These are phyloP conservation scores for Debaryomyces udenii DNA, from an alignment of 1,139 yeast genomes.

Conservation along the genomic window DNA sequence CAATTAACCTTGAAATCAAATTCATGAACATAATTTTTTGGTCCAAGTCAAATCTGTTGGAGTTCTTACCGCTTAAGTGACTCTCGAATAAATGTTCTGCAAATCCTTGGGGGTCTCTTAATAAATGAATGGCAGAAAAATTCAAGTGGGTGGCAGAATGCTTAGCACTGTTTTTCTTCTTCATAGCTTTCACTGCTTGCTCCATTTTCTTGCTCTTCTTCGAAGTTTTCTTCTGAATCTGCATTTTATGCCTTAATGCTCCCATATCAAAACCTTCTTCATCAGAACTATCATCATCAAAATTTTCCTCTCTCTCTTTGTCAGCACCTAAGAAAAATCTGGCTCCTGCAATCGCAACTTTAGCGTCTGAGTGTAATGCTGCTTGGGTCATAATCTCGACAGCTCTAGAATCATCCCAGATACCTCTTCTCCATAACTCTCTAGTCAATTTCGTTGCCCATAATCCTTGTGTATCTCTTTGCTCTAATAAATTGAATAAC, in stretches of 20 bases:
- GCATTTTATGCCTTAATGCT: slow-evolving; percentile 76
- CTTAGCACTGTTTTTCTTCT: slow-evolving; percentile 57
- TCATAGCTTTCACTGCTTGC: slow-evolving; percentile 65
- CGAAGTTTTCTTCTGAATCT: slow-evolving; percentile 78
- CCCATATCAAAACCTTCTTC: slow-evolving; percentile 73
- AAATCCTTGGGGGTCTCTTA: slow-evolving; percentile 97
- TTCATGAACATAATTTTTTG: slow-evolving; percentile 89
- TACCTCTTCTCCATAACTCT: slow-evolving; percentile 95
- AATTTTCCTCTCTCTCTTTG: slow-evolving; percentile 86
- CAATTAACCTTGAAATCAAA: slow-evolving; percentile 82
- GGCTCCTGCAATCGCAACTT: slow-evolving; percentile 89
- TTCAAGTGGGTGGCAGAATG: slow-evolving; percentile 76
- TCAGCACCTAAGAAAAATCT: slow-evolving; percentile 93
- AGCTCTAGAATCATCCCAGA: slow-evolving; percentile 96
- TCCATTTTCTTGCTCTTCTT: slow-evolving; percentile 81
- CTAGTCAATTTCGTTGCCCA: slow-evolving; percentile 97
- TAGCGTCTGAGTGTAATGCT: slow-evolving; percentile 81
- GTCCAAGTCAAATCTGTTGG: slow-evolving; percentile 74
- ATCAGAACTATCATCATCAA: slow-evolving; percentile 69
- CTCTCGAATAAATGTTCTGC: slow-evolving; percentile 79
- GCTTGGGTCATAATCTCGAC: slow-evolving; percentile 98
- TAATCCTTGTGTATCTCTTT: slow-evolving; percentile 77
- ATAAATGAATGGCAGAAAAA: slow-evolving; percentile 89
- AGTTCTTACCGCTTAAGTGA: slow-evolving; percentile 70
- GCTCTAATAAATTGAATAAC: slow-evolving; percentile 80